Percentiles rank a stretch among this genome's conserved stretches.
Evolutionary conservation across 1,284 basidiomycete species (phyloP).

Genomic region (Ceratobasidium sp.): DNA sequence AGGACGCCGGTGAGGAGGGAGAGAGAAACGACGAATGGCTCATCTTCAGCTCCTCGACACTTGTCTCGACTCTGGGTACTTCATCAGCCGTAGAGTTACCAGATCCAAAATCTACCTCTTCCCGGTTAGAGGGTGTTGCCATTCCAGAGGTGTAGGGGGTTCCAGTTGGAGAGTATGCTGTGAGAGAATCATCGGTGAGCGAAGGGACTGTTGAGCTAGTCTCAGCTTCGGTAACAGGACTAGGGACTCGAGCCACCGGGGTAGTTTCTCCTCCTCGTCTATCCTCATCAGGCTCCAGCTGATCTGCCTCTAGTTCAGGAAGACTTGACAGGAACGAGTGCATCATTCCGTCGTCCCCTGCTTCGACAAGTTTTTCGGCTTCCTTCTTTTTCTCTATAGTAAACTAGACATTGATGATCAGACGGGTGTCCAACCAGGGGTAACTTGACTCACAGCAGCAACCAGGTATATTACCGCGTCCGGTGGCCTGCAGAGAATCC

Average conservation of each 20-base stretch:
- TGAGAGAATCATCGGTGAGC: slow-evolving; percentile 3
- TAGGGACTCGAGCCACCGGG: background rate
- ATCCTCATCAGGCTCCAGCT: slow-evolving; percentile 22
- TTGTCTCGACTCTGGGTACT: background rate
- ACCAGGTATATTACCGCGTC: slow-evolving; percentile 85
- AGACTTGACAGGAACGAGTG: slow-evolving; percentile 83
- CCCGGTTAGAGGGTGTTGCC: background rate
- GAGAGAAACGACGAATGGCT: background rate
- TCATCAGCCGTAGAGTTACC: background rate
- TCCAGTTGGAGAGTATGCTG: slow-evolving; percentile 18
- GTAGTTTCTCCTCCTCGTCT: background rate
- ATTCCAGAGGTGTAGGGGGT: background rate
- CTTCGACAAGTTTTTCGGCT: slow-evolving; percentile 67
- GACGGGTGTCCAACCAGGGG: background rate
- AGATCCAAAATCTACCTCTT: background rate
- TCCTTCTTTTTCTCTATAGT: slow-evolving; percentile 74
- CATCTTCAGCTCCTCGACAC: background rate
- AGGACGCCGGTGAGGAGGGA: slow-evolving; percentile 28
- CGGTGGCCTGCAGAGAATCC: slow-evolving; percentile 85
- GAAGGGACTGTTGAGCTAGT: slow-evolving; percentile 7
- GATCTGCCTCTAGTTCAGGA: slow-evolving; percentile 70
- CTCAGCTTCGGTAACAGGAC: background rate
- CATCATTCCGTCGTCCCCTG: slow-evolving; percentile 81
- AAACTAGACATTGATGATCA: slow-evolving; percentile 62
- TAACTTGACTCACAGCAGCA: slow-evolving; percentile 68